Percentiles rank a stretch among this genome's conserved stretches.
Evolutionary conservation across 1,139 yeast species (phyloP).

Genomic region (Saccharomyces hybrid): DNA sequence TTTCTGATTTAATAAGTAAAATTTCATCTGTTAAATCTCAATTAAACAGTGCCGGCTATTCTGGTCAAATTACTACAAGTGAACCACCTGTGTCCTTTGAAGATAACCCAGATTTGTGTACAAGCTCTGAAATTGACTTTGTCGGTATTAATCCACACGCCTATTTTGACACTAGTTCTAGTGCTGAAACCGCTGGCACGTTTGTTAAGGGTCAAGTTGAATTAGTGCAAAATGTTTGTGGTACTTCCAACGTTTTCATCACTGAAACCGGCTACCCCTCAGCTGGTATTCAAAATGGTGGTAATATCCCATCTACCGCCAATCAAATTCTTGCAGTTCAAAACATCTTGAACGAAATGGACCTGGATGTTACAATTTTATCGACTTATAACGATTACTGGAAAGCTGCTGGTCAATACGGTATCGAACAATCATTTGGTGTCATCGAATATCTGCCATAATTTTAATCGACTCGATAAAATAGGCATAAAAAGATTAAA

Average conservation of each 20-base stretch:
- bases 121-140: slow-evolving; percentile 58
- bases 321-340: slow-evolving; percentile 68
- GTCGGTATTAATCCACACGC: slow-evolving; percentile 86
- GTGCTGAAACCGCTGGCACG: slow-evolving; percentile 62
- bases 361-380: slow-evolving; percentile 58
- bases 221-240: slow-evolving; percentile 47
- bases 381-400: slow-evolving; percentile 75
- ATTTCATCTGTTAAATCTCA: slow-evolving; percentile 53
- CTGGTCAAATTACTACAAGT: slow-evolving; percentile 72
- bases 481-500: neutral
- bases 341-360: slow-evolving; percentile 47
- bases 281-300: slow-evolving; percentile 61
- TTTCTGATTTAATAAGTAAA: slow-evolving; percentile 51
- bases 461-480: slow-evolving; percentile 1
- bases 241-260: slow-evolving; percentile 42
- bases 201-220: slow-evolving; percentile 58
- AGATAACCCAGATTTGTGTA: slow-evolving; percentile 59
- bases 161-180: slow-evolving; percentile 57
- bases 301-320: slow-evolving; percentile 57
- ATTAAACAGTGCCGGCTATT: slow-evolving; percentile 61
- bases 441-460: slow-evolving; percentile 41
- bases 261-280: slow-evolving; percentile 92
- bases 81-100: slow-evolving; percentile 80
- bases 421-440: slow-evolving; percentile 84
- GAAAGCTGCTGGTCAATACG: slow-evolving; percentile 78